Base-by-base conservation (phyloP, 805 yeast species). In the Suhomyces sp. region DNA sequence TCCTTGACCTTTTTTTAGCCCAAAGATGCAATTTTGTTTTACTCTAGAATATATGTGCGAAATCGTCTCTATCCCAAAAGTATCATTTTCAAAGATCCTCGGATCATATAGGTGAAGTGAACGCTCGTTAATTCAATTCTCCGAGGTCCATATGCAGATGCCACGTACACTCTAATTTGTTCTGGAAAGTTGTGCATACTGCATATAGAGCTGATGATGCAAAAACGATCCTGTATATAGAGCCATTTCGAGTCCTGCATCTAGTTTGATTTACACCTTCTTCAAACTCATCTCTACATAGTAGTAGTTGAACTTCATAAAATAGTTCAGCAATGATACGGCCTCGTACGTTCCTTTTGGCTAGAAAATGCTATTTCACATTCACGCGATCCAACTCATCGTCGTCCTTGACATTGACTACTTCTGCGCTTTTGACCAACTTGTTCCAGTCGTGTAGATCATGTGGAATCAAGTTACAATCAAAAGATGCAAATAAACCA, bases 401-500 rank as follows among this genome's bases (percentile, higher is more conserved):
- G 6, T 31, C 40, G 12, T 28, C 35, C 4, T 18, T 27, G 12
- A 29, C 34, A 12, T 25, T 36, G n/a, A 36, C 36, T 20, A 16
- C 39, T 2, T 44, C 48, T 10, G 37, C 42, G 1, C 24, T 41
- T 4, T 36, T 44, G 5, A 32, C 39, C 8, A 42, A 39, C 19
- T 34, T 44, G 8, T 40, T 40, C 25, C 44, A 33, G 13, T 26
- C 48, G 10, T 81, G 88, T 51, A 50, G 61, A 4, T 71, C 83
- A 2, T 81, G 88, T 59, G 87, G 87, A 18, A 58, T 78, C 6
- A 43, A 45, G 7, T 54, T 81, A 14, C 87, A 81, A 47, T 48
- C 50, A 5, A 43, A 37, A 0, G 58, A 70, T 31, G 53, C 65
- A 0, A 25, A 33, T 0, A 41, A 48, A 17, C 63, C 65, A 0